These are phyloP conservation scores for Hymenoscyphus scutula DNA, from an alignment of 2,329 filamentous ascomycete species.

Conservation along the genomic window DNA sequence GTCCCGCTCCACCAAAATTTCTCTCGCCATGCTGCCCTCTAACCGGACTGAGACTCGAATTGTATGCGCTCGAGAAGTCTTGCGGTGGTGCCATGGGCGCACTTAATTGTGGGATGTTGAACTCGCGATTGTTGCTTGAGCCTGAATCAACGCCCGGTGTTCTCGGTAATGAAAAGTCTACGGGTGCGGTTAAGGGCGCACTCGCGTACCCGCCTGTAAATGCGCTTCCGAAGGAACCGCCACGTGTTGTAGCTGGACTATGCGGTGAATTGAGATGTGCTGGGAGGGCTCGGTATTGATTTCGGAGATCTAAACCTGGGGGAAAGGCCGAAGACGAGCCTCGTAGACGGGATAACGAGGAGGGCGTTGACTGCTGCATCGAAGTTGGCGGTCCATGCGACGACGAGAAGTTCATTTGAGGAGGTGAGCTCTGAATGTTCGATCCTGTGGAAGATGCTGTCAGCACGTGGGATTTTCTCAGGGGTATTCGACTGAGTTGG, in stretches of 20 bases:
- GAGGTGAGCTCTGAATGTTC: slow-evolving; percentile 47
- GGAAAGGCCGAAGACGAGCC: slow-evolving; percentile 49
- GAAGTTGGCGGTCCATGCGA: slow-evolving; percentile 38
- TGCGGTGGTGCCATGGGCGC: slow-evolving; percentile 52
- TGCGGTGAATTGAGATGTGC: slow-evolving; percentile 30
- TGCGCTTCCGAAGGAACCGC: slow-evolving; percentile 40
- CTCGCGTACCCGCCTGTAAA: slow-evolving; percentile 52
- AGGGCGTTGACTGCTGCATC: slow-evolving; percentile 43
- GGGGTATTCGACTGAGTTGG: slow-evolving; percentile 22
- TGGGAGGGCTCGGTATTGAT: slow-evolving; percentile 44
- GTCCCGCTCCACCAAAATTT: slow-evolving; percentile 24
- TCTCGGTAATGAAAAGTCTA: slow-evolving; percentile 50
- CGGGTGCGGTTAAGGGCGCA: slow-evolving; percentile 52
- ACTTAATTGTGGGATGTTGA: slow-evolving; percentile 53
- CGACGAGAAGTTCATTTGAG: slow-evolving; percentile 50
- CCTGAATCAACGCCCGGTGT: slow-evolving; percentile 40
- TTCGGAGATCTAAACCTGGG: slow-evolving; percentile 45
- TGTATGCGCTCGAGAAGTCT: slow-evolving; percentile 44
- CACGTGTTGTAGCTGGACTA: slow-evolving; percentile 26
- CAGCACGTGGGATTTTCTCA: slow-evolving; percentile 28
- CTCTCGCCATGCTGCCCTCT: slow-evolving; percentile 20
- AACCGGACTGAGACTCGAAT: slow-evolving; percentile 24
- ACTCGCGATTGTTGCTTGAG: slow-evolving; percentile 42
- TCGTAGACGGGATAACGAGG: slow-evolving; percentile 46
- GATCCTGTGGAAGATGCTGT: slow-evolving; percentile 39